Percentiles rank a stretch among this genome's conserved stretches.
These are phyloP conservation scores for Colletotrichum somersetense DNA, from an alignment of 2,329 filamentous ascomycete species.

Conservation along the genomic window DNA sequence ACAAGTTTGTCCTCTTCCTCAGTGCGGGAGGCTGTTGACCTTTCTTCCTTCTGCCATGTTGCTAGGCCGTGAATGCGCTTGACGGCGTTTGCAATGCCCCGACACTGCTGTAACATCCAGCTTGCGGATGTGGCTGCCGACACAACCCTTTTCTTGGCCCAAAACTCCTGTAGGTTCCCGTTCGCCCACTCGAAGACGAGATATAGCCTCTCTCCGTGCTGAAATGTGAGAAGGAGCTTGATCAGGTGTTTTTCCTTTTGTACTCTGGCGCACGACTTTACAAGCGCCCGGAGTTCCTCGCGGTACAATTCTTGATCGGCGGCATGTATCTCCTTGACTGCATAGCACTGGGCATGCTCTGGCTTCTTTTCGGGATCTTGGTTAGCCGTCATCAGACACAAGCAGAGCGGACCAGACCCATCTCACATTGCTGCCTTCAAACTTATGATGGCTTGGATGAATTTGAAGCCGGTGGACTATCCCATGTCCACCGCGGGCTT, in stretches of 20 bases:
- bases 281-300: slow-evolving; percentile 21
- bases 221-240: slow-evolving; percentile 38
- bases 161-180: slow-evolving; percentile 39
- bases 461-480: slow-evolving; percentile 10
- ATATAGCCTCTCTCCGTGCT: slow-evolving; percentile 26
- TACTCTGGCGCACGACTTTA: slow-evolving; percentile 4
- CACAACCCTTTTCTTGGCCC: background rate
- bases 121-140: background rate
- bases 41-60: slow-evolving; percentile 9
- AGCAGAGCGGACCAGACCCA: too few species aligned
- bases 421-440: background rate
- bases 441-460: slow-evolving; percentile 15
- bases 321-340: slow-evolving; percentile 29
- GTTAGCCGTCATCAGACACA: too few species aligned
- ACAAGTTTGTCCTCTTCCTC: background rate
- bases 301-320: slow-evolving; percentile 8
- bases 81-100: slow-evolving; percentile 23
- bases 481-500: slow-evolving; percentile 10
- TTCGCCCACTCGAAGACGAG: slow-evolving; percentile 43
- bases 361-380: background rate
- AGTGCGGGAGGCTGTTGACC: background rate
- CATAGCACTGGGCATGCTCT: slow-evolving; percentile 6
- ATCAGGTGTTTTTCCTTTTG: slow-evolving; percentile 32
- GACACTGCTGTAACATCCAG: slow-evolving; percentile 30
- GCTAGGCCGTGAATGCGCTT: slow-evolving; percentile 26